These are phyloP conservation scores for Canavalia ensiformis DNA, from an alignment of 306 rosid genomes.

Conservation along the genomic window DNA sequence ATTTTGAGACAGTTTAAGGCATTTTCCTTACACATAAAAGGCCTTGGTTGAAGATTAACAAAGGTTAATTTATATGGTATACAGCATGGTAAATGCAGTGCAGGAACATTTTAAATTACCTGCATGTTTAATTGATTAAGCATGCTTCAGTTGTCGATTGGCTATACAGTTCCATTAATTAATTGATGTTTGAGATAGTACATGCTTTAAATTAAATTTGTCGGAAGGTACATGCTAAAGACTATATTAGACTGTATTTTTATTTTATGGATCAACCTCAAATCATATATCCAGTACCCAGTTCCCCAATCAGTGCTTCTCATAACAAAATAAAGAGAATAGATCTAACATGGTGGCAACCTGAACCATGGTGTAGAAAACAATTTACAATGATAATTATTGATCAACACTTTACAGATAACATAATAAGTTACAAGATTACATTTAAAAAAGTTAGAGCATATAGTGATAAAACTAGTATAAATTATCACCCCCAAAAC, in stretches of 20 bases:
- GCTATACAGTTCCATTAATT: too few relatives aligned
- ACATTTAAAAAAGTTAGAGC: background rate
- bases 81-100: too few relatives aligned
- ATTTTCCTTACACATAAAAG: too few relatives aligned
- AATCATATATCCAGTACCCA: background rate
- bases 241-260: background rate
- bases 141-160: too few relatives aligned
- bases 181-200: too few relatives aligned
- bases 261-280: background rate
- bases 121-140: too few relatives aligned
- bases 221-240: too few relatives aligned
- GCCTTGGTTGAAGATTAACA: too few relatives aligned
- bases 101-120: too few relatives aligned
- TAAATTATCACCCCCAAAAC: background rate
- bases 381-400: background rate
- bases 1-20: too few relatives aligned
- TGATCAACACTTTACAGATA: constrained; percentile 5
- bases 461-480: constrained; percentile 34
- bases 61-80: too few relatives aligned
- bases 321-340: background rate
- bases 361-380: constrained; percentile 12
- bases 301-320: constrained; percentile 1
- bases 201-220: too few relatives aligned
- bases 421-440: background rate
- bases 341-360: background rate